Evolutionary conservation across 148 eudicot genomes (phyloP).

Genomic region (Cornus kousa): DNA sequence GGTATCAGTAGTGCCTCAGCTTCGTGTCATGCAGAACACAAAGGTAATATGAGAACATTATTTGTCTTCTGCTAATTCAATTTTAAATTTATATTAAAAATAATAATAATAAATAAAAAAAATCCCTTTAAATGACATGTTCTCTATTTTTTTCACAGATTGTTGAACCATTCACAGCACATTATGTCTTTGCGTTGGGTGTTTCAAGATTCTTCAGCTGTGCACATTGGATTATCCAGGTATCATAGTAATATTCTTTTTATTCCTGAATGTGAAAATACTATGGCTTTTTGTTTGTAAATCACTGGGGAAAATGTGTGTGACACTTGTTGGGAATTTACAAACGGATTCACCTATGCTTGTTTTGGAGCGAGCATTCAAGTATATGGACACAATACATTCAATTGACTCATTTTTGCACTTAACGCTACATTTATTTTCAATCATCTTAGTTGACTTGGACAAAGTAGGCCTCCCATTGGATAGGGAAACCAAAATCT

Average conservation of each 20-base stretch:
- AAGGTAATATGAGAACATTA: background rate
- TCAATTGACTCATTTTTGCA: no score
- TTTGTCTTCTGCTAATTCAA: background rate
- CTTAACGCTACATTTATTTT: no score
- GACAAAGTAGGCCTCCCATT: no score
- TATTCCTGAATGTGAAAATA: background rate
- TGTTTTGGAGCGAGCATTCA: no score
- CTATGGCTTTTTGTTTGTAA: background rate
- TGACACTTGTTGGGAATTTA: background rate
- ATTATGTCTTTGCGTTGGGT: slow-evolving; percentile 50
- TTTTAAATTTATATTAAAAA: no score
- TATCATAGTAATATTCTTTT: background rate
- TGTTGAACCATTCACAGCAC: slow-evolving; percentile 57
- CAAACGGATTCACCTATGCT: background rate
- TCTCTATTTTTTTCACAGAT: slow-evolving; percentile 26
- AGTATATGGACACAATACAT: no score
- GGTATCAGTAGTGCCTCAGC: background rate
- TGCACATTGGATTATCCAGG: slow-evolving; percentile 56
- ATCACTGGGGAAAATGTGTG: background rate
- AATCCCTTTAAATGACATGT: background rate
- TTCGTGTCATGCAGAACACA: background rate
- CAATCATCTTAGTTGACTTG: no score
- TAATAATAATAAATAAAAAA: no score
- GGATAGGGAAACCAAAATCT: no score
- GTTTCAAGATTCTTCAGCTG: slow-evolving; percentile 53